Percentiles rank a stretch among this genome's conserved stretches.
phyloP scores from a whole-genome alignment of 768 basidiomycete species.

The Boletellus ananas region DNA sequence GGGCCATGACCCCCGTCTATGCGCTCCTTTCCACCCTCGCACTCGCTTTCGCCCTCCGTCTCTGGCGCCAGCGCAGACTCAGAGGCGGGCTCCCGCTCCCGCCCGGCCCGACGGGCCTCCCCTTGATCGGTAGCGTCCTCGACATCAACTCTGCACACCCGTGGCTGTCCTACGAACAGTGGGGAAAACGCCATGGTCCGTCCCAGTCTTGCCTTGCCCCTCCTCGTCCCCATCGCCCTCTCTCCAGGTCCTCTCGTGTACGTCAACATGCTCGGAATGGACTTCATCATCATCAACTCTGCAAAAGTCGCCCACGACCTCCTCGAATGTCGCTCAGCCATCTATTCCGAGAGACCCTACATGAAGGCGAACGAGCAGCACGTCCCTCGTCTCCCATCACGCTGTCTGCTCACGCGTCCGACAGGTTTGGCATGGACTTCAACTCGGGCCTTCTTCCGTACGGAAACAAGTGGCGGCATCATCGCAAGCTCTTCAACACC shows the following conservation, averaged over 20 bases:
- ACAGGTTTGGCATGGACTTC: conserved; percentile 32
- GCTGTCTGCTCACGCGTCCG: not conserved
- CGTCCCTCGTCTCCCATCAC: not conserved
- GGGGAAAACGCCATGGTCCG: conserved; percentile 33
- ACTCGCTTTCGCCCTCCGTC: conserved; percentile 1
- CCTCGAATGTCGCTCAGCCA: conserved; percentile 24
- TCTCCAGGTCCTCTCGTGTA: conserved; percentile 25
- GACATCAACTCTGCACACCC: conserved; percentile 21
- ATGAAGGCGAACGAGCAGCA: conserved; percentile 20
- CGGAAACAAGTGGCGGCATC: conserved; percentile 28
- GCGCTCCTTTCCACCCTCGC: conserved; percentile 4
- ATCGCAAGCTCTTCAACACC: conserved; percentile 26
- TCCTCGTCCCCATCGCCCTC: not conserved
- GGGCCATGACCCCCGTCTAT: not conserved
- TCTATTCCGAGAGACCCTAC: conserved; percentile 28
- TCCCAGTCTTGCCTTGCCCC: not conserved
- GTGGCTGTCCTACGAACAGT: conserved; percentile 33
- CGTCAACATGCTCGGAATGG: conserved; percentile 22
- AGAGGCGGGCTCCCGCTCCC: conserved; percentile 34
- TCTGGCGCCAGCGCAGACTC: conserved; percentile 14
- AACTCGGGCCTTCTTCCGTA: conserved; percentile 27
- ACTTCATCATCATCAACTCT: conserved; percentile 28
- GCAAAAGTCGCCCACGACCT: conserved; percentile 20
- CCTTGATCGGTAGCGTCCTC: conserved; percentile 24
- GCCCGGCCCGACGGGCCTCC: conserved; percentile 50